Conservation (phyloP, 139 green algal genomes). For the Marvania coccoides region DNA sequence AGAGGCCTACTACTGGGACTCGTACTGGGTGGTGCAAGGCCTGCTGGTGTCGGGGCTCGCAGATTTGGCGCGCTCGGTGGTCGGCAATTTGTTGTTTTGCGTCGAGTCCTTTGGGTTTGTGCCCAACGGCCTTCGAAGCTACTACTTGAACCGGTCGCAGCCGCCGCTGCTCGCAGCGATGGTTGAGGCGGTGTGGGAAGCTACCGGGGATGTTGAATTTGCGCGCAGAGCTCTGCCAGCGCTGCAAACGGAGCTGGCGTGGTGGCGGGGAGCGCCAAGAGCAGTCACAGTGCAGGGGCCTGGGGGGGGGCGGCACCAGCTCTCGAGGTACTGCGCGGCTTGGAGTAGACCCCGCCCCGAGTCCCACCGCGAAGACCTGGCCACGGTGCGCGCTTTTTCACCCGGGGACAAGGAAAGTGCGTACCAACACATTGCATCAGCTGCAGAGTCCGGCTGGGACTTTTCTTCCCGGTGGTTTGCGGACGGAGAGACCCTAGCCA, state of each 20-base stretch:
- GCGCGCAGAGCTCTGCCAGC: conserved; percentile 45
- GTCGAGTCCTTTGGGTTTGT: conserved; percentile 65
- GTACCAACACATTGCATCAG: conserved; percentile 72
- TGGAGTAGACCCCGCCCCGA: conserved; percentile 74
- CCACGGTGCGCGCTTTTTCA: background rate
- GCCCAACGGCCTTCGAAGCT: conserved; percentile 81
- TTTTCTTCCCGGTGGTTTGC: conserved; percentile 76
- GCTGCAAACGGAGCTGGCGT: conserved; percentile 63
- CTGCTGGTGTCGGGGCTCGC: conserved; percentile 70
- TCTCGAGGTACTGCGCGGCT: conserved; percentile 74
- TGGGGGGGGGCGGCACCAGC: conserved; percentile 19
- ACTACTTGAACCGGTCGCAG: conserved; percentile 93
- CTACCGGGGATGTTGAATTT: conserved; percentile 20
- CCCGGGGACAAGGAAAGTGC: conserved; percentile 36
- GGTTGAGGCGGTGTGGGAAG: conserved; percentile 39
- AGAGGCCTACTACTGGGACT: conserved; percentile 88
- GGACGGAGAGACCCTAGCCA: conserved; percentile 33
- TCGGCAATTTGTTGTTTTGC: conserved; percentile 68
- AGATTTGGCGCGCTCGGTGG: conserved; percentile 25
- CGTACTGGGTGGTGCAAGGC: conserved; percentile 73
- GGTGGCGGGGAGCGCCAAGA: conserved; percentile 49
- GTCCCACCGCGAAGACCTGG: conserved; percentile 49
- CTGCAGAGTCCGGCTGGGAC: conserved; percentile 90
- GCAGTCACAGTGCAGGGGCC: conserved; percentile 17
- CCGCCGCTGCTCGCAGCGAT: conserved; percentile 68